Base-by-base conservation (phyloP, 345 rosid species). In the Mallotus nudiflorus region DNA sequence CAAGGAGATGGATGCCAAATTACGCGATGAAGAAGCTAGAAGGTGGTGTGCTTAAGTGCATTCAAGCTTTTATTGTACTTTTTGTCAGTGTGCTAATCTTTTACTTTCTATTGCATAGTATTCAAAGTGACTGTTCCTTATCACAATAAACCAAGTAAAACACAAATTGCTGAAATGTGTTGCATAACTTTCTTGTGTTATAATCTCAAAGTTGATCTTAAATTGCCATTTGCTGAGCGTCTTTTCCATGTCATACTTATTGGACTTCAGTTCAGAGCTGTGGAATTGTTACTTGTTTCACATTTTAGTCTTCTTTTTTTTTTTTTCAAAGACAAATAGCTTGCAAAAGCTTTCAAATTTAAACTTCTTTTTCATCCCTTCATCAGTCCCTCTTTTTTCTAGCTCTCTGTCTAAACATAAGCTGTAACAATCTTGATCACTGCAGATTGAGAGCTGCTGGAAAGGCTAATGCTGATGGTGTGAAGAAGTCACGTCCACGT, bases 1-100 rank as follows among this genome's bases (percentile, higher is more conserved):
- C 71, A 76, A 76, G 62, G 80, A 76, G 68, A 76, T 76, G 75
- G 80, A 76, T 76, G 80, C 80, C 45, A 76, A 76, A 61, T 16
- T 76, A 27, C 80, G 75, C 5, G 80, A 76, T 52, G 80, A 76
- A 71, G 80, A 76, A 61, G 72, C 75, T 71, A 71, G 80, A 71
- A 76, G 80, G 80, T 76, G 56, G 54, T 19, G 69, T 42, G 18
- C 61, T 50, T 22, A 25, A 27, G 16, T 19, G 12, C 31, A 42
- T 52, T 28, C 62, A 31, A 57, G 22, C 22, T 16, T 3, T 66
- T 10, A 24, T 13, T 22, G 29, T 22, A 42, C 22, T 61, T 40
- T 60, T 13, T 0, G n/a, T 39, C 19, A 22, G 20, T 31, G 12
- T 39, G 22, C 66, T 24, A 1, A 44, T 24, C 9, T 39, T 20